Evolutionary conservation across 2,329 filamentous ascomycete species (phyloP).

Genomic region (Pseudocercospora fijiensis): DNA sequence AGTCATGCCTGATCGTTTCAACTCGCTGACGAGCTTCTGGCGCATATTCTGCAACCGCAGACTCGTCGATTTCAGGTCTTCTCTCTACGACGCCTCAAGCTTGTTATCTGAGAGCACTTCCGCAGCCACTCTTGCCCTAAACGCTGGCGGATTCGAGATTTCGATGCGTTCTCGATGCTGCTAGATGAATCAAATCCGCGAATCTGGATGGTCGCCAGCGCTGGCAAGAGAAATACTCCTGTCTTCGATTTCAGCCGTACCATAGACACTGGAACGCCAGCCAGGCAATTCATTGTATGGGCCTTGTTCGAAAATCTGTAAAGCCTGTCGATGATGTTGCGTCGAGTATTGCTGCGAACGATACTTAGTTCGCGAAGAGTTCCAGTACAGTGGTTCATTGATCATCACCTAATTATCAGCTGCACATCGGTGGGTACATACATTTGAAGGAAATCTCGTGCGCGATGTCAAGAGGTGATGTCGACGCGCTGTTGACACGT

Average conservation of each 20-base stretch:
- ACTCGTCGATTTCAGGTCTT: constrained; percentile 96
- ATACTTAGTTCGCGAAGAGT: too few relatives aligned
- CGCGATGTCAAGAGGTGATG: neutral
- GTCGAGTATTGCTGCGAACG: too few relatives aligned
- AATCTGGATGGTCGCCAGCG: too few relatives aligned
- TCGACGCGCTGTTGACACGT: neutral
- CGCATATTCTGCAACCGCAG: constrained; percentile 99
- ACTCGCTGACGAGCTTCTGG: constrained; percentile 84
- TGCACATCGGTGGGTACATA: neutral
- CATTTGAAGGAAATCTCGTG: neutral
- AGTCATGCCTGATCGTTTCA: constrained; percentile 74
- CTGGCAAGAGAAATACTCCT: too few relatives aligned
- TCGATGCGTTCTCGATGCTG: constrained; percentile 42
- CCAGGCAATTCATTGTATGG: too few relatives aligned
- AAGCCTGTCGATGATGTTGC: too few relatives aligned
- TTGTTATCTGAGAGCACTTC: constrained; percentile 81
- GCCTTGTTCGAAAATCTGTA: too few relatives aligned
- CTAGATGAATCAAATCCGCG: too few relatives aligned
- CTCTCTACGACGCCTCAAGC: constrained; percentile 89
- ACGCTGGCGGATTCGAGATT: constrained; percentile 96
- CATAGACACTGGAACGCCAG: too few relatives aligned
- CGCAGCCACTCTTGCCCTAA: constrained; percentile 89
- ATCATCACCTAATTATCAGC: neutral
- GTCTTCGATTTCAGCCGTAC: too few relatives aligned
- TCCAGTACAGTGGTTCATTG: too few relatives aligned